Evolutionary conservation across 1,284 basidiomycete species (phyloP), one percentile per base, ranked within the genome.

Genomic region (Baeospora myosura): DNA sequence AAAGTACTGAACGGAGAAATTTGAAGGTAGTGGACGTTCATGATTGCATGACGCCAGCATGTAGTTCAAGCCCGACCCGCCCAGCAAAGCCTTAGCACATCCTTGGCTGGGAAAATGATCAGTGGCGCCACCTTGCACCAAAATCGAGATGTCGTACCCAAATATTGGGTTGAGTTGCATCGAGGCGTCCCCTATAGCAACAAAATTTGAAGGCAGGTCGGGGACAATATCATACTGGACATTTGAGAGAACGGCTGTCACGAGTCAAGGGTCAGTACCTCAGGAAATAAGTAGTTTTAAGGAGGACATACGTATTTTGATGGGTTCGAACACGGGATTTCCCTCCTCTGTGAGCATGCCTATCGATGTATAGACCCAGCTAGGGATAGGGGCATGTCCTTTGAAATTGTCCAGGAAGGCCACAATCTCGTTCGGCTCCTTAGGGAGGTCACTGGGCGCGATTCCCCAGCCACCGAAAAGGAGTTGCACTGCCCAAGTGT

Each of bases 1-100:
- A 20, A 47, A 47, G 32, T 41, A 47, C 10, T 34, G 38, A 1
- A 24, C 17, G 0, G 45, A 40, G 38, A 47, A 44, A 10, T 44
- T 35, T 3, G 2, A 8, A 11, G 45, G 38, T 12, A 48, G 24
- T 2, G 23, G 10, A 36, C 10, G 22, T 1, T 25, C 25, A 14
- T 33, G 6, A n/a, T 38, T 16, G 17, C 31, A 1, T 24, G 34
- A 5, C n/a, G n/a, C n/a, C n/a, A 43, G 26, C 6, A 40, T 17
- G 14, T n/a, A 18, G 18, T 38, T 43, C 12, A 43, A 34, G n/a
- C 22, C 38, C 41, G 38, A 35, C 6, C 24, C 41, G 3, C 29
- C 18, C 10, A 43, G 26, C 12, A 43, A 18, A 5, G 35, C 35
- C 25, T 43, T 43, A 24, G 30, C 35, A n/a, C 33, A 43, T 3